A percentile compares a stretch with the other conserved stretches of the same genome.
Conservation (phyloP, 2,329 filamentous ascomycete genomes). For the Periconia digitata region DNA sequence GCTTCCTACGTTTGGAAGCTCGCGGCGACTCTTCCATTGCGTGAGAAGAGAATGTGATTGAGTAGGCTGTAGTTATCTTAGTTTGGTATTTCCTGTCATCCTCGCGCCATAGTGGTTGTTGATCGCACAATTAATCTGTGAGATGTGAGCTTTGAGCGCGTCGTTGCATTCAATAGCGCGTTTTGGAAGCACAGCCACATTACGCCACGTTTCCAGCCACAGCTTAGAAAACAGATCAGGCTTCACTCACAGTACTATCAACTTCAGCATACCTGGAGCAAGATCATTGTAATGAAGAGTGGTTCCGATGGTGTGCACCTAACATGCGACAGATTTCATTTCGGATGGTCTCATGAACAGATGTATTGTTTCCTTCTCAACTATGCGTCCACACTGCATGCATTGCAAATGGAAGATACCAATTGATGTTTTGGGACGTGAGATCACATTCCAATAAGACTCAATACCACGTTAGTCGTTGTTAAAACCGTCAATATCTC, state of each 20-base stretch:
- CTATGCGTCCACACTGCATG: no score
- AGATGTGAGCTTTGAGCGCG: neutral
- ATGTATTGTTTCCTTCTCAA: constrained; percentile 81
- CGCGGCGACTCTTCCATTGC: constrained; percentile 39
- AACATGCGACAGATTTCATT: no score
- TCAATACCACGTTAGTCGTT: no score
- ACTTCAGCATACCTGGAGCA: no score
- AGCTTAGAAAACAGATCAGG: neutral
- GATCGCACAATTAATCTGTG: neutral
- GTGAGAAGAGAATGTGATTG: neutral
- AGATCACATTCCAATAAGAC: no score
- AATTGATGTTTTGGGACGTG: no score
- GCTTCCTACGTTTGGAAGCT: constrained; percentile 40
- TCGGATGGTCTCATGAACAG: constrained; percentile 45
- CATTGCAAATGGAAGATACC: no score
- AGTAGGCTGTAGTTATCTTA: neutral
- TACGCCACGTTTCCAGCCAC: neutral
- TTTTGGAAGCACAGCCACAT: neutral
- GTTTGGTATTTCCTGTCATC: neutral
- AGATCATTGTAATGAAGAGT: no score
- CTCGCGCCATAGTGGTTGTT: neutral
- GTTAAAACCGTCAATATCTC: no score
- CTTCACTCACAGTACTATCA: no score
- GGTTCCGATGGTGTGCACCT: no score
- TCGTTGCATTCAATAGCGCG: neutral